These are phyloP conservation scores for Phialemoniopsis sp. DNA, from an alignment of 2,329 filamentous ascomycete genomes.

Conservation along the genomic window DNA sequence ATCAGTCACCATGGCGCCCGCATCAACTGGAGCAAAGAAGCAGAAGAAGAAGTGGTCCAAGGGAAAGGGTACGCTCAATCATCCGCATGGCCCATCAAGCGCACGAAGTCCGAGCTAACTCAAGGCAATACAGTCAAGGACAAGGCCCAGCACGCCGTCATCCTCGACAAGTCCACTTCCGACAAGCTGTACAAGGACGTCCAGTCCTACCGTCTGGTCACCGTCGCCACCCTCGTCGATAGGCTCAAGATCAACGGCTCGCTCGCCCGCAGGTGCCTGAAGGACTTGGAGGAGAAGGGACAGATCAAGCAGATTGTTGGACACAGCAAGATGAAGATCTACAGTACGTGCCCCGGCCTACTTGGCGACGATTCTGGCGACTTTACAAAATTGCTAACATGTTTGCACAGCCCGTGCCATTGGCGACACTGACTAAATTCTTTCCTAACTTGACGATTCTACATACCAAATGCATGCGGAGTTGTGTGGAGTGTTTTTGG, in stretches of 20 bases:
- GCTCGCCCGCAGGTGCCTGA: slow-evolving; percentile 82
- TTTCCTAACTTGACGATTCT: slow-evolving; percentile 8
- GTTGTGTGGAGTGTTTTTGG: neutral
- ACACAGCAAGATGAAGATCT: slow-evolving; percentile 98
- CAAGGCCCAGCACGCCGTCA: slow-evolving; percentile 99
- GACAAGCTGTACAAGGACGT: slow-evolving; percentile 99
- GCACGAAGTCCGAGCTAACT: neutral
- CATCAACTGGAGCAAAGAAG: slow-evolving; percentile 66
- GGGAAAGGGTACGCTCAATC: slow-evolving; percentile 62
- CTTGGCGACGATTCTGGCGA: neutral
- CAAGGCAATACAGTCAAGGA: slow-evolving; percentile 74
- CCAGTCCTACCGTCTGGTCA: slow-evolving; percentile 99
- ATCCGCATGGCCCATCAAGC: neutral
- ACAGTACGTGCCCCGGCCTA: slow-evolving; percentile 58
- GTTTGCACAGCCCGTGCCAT: slow-evolving; percentile 54
- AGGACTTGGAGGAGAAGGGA: slow-evolving; percentile 95
- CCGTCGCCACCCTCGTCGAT: slow-evolving; percentile 97
- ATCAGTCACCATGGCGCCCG: slow-evolving; percentile 42
- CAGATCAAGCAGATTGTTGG: slow-evolving; percentile 96
- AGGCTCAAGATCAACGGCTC: slow-evolving; percentile 99
- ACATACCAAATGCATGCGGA: neutral
- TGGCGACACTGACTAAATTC: slow-evolving; percentile 41
- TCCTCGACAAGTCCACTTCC: slow-evolving; percentile 95
- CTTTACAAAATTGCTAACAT: slow-evolving; percentile 4
- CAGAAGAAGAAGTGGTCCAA: slow-evolving; percentile 77